A percentile compares a stretch with the other conserved stretches of the same genome.
Evolutionary conservation across 2,329 filamentous ascomycete genomes (phyloP).

Genomic region (Emmonsiellopsis sp.): DNA sequence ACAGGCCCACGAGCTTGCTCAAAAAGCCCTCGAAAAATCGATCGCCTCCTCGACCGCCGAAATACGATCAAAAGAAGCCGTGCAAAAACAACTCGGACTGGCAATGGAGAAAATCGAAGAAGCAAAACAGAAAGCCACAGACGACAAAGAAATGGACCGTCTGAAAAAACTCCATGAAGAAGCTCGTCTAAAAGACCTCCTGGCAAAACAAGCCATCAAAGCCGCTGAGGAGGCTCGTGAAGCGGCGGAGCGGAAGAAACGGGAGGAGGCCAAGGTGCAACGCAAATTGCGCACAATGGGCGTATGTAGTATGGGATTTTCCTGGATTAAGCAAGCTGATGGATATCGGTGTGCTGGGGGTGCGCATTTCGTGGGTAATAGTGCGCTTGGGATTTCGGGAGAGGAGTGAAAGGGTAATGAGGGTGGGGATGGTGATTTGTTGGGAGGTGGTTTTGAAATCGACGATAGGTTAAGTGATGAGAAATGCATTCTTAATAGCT

Average conservation of each 20-base stretch:
- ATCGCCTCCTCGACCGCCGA: constrained; percentile 8
- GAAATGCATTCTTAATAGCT: no score
- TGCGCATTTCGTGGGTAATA: constrained; percentile 44
- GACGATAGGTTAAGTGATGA: no score
- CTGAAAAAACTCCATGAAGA: constrained; percentile 14
- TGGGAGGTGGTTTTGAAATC: no score
- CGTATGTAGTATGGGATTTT: constrained; percentile 45
- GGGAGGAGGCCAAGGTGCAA: constrained; percentile 33
- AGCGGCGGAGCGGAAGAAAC: constrained; percentile 23
- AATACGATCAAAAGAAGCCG: neutral
- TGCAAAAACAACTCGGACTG: neutral
- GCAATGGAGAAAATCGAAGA: neutral
- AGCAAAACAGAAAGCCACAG: neutral
- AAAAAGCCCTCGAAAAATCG: neutral
- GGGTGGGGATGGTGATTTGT: neutral
- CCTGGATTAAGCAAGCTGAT: constrained; percentile 50
- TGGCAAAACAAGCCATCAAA: constrained; percentile 29
- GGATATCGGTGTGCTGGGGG: constrained; percentile 58
- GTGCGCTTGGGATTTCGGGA: constrained; percentile 13
- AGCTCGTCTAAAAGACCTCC: constrained; percentile 15
- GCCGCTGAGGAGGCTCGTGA: constrained; percentile 33
- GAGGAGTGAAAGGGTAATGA: neutral
- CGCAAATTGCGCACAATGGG: constrained; percentile 46
- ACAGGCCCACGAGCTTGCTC: constrained; percentile 15
- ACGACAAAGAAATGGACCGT: neutral